Conservation (phyloP, 371 early-diverging fungal species). For the Syncephalastrum racemosum region DNA sequence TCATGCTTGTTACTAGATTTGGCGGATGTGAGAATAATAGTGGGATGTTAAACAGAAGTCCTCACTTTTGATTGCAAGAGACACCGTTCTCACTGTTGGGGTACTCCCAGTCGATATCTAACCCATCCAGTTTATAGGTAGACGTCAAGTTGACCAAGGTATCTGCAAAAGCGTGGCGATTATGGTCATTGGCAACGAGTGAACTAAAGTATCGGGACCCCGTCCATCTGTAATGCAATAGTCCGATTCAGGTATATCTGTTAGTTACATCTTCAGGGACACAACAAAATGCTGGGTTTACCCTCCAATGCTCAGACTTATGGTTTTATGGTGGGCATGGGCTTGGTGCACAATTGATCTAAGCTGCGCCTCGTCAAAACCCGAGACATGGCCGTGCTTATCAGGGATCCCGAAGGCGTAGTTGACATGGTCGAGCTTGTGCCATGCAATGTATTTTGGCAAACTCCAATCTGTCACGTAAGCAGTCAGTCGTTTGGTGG, state of each 20-base stretch:
- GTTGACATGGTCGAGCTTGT: constrained; percentile 33
- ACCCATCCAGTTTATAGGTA: constrained; percentile 55
- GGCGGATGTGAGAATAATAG: not conserved
- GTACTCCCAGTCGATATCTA: constrained; percentile 60
- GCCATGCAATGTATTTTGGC: constrained; percentile 30
- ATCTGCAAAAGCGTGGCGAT: constrained; percentile 20
- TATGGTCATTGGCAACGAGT: constrained; percentile 15
- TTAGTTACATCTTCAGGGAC: no score
- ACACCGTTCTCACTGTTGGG: constrained; percentile 37
- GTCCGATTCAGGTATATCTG: no score
- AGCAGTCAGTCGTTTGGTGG: no score
- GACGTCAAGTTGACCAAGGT: constrained; percentile 29
- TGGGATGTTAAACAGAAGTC: not conserved
- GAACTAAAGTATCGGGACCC: constrained; percentile 37
- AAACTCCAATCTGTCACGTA: not conserved
- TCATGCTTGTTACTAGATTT: constrained; percentile 33
- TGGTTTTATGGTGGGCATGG: constrained; percentile 30
- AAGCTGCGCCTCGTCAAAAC: constrained; percentile 16
- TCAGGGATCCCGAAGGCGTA: constrained; percentile 43
- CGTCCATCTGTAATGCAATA: constrained; percentile 29
- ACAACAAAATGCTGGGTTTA: constrained; percentile 1
- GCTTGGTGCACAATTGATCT: constrained; percentile 31
- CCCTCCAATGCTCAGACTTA: constrained; percentile 44
- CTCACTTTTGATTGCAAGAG: constrained; percentile 37
- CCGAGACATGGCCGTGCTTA: constrained; percentile 18